Conservation (phyloP, 139 green algal genomes). For the Auxenochlorella pyrenoidosa region DNA sequence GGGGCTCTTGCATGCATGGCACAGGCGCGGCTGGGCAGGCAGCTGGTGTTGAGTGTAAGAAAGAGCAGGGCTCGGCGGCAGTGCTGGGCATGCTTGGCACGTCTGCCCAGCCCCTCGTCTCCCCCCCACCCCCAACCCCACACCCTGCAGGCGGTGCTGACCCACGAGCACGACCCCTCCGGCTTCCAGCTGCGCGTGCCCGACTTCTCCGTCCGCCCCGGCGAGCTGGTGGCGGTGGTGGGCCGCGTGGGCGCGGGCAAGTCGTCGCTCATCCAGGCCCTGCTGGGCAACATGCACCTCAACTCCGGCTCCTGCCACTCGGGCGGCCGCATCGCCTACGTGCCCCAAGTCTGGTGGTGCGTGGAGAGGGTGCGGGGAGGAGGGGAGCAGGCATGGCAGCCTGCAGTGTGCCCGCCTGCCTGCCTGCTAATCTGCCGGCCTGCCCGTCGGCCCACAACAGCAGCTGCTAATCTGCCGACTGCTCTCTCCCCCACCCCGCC, state of each 20-base stretch:
- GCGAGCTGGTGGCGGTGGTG: slow-evolving; percentile 77
- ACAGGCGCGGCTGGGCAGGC: not conserved
- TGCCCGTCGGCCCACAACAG: too few species aligned
- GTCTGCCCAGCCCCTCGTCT: not conserved
- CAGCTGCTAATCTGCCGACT: too few species aligned
- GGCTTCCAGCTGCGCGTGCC: slow-evolving; percentile 60
- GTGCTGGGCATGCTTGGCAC: not conserved
- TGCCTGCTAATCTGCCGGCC: too few species aligned
- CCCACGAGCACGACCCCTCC: slow-evolving; percentile 49
- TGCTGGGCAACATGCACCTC: slow-evolving; percentile 76
- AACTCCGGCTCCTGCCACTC: slow-evolving; percentile 42
- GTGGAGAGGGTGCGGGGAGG: too few species aligned
- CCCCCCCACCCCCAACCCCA: not conserved
- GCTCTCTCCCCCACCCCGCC: too few species aligned
- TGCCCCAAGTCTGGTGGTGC: slow-evolving; percentile 81
- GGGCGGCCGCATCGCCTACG: slow-evolving; percentile 76
- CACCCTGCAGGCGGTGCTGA: slow-evolving; percentile 47
- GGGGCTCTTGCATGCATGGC: not conserved
- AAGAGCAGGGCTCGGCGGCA: too few species aligned
- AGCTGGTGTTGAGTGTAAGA: not conserved
- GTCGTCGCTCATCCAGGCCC: slow-evolving; percentile 69
- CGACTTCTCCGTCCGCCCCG: slow-evolving; percentile 59
- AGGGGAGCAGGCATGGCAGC: too few species aligned
- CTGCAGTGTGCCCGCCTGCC: too few species aligned
- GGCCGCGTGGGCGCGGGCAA: slow-evolving; percentile 85